Conservation (phyloP, 2,329 filamentous ascomycete genomes). For the Harringtonia lauricola region DNA sequence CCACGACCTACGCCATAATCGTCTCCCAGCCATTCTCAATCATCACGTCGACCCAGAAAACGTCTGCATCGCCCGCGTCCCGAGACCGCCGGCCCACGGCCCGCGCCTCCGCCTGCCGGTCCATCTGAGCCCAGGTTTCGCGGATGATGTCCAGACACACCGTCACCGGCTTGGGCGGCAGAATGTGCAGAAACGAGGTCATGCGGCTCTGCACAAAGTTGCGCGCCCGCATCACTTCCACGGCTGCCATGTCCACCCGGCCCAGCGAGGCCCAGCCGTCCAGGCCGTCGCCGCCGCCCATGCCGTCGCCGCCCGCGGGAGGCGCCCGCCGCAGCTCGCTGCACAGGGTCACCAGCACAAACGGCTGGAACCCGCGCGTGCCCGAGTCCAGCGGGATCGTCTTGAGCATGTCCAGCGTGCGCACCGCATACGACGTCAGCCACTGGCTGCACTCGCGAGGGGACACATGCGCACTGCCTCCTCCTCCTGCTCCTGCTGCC, state of each 20-base stretch:
- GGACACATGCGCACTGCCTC: not conserved
- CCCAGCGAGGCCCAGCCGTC: conserved; percentile 11
- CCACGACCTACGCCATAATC: conserved; percentile 9
- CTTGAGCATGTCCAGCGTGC: conserved; percentile 35
- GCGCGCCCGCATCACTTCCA: conserved; percentile 34
- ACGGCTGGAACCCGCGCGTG: conserved; percentile 40
- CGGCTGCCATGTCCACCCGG: conserved; percentile 19
- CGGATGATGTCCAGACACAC: conserved; percentile 37
- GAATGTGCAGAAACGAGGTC: conserved; percentile 26
- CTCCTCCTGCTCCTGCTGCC: not conserved
- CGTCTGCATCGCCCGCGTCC: conserved; percentile 23
- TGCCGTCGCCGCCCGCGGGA: conserved; percentile 8
- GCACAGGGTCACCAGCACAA: conserved; percentile 36
- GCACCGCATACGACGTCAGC: conserved; percentile 38
- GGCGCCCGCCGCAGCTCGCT: conserved; percentile 35
- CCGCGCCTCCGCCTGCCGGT: conserved; percentile 16
- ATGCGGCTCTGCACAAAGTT: conserved; percentile 37
- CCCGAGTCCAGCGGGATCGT: conserved; percentile 39
- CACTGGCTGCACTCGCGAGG: conserved; percentile 22
- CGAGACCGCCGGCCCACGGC: not conserved
- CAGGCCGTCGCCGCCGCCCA: not conserved
- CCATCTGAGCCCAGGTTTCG: conserved; percentile 40
- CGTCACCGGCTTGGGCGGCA: conserved; percentile 39
- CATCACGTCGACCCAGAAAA: conserved; percentile 46
- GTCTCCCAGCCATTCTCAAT: conserved; percentile 46